phyloP scores from a whole-genome alignment of 352 stramenopile species.

The Peronospora destructor region DNA sequence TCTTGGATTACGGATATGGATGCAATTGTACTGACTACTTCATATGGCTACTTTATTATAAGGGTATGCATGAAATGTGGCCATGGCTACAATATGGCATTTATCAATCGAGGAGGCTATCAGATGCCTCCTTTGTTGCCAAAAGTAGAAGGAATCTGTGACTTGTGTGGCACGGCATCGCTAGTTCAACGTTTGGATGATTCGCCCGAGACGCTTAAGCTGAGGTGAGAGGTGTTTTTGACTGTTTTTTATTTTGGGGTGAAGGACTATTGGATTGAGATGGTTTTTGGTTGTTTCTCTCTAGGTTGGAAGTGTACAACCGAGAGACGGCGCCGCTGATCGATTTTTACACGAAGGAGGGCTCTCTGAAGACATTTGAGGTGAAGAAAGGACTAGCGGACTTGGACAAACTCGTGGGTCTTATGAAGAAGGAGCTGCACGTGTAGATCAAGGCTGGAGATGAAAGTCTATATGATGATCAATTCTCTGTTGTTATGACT shows the following conservation, averaged over 20 bases:
- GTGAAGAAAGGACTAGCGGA: conserved; percentile 83
- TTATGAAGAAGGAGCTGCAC: conserved; percentile 59
- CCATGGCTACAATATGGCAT: conserved; percentile 82
- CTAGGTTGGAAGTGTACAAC: conserved; percentile 83
- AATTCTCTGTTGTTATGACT: conserved; percentile 15
- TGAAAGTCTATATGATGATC: background rate
- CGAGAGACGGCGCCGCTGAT: conserved; percentile 82
- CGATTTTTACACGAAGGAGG: conserved; percentile 79
- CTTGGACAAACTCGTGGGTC: conserved; percentile 61
- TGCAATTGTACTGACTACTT: background rate
- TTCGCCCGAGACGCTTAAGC: conserved; percentile 64
- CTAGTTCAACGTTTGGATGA: conserved; percentile 84
- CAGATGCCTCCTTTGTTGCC: conserved; percentile 87
- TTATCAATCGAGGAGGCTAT: conserved; percentile 82
- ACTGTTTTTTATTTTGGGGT: background rate
- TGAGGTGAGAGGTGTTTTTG: conserved; percentile 35
- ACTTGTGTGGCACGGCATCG: conserved; percentile 62
- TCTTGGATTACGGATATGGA: background rate
- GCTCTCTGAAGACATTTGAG: conserved; percentile 74
- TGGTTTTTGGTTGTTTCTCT: conserved; percentile 1
- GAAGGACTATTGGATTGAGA: background rate
- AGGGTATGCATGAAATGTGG: conserved; percentile 82
- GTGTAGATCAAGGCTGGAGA: conserved; percentile 25
- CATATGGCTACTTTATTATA: background rate
- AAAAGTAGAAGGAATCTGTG: conserved; percentile 74